A percentile compares a stretch with the other conserved stretches of the same genome.
Evolutionary conservation across 306 rosid species (phyloP).

Genomic region (Gillenia trifoliata): DNA sequence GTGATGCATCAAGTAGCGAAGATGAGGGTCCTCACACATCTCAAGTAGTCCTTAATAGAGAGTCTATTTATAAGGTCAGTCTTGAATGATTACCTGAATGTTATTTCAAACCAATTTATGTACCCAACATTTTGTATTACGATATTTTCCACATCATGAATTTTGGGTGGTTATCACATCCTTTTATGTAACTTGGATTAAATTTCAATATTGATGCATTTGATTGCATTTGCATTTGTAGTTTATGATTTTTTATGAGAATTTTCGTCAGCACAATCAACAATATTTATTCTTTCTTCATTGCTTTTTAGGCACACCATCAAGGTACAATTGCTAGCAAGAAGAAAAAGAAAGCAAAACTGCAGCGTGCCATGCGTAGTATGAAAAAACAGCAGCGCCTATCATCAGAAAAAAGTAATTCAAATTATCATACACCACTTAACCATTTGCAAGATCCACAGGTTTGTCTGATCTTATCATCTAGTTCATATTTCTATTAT

Average conservation of each 20-base stretch:
- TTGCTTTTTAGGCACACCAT: conserved; percentile 61
- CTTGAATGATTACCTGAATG: not conserved
- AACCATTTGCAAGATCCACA: conserved; percentile 82
- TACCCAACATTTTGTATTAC: not conserved
- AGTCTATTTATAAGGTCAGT: conserved; percentile 73
- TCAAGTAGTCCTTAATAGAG: conserved; percentile 55
- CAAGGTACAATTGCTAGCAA: conserved; percentile 87
- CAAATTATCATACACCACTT: conserved; percentile 72
- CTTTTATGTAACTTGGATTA: not conserved
- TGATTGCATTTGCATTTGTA: not conserved
- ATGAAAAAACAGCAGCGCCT: conserved; percentile 67
- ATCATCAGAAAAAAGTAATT: conserved; percentile 46
- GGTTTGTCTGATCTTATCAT: conserved; percentile 39
- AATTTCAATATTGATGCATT: not conserved
- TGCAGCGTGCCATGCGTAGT: conserved; percentile 70
- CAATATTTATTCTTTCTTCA: not conserved
- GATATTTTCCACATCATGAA: not conserved
- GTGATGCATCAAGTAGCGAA: conserved; percentile 65
- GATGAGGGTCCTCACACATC: conserved; percentile 51
- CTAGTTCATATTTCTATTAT: conserved; percentile 4
- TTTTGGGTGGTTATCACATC: not conserved
- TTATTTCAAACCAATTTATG: not conserved
- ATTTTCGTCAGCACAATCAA: not conserved
- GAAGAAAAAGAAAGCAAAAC: conserved; percentile 80
- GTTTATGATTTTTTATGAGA: not conserved